Conservation (phyloP, 371 early-diverging fungal genomes). For the Mucor lusitanicus region DNA sequence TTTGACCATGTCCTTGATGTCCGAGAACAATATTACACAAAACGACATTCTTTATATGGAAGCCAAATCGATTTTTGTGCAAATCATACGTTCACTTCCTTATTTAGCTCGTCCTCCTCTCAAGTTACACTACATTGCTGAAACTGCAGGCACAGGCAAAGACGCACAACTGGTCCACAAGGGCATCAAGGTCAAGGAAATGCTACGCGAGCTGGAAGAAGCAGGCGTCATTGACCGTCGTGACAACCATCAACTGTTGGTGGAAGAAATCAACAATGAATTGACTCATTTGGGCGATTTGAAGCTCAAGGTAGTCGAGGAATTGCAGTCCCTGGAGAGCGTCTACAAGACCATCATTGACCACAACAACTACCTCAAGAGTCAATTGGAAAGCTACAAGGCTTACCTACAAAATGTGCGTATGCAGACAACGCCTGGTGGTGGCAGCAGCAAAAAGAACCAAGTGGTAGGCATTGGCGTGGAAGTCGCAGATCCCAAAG, state of each 20-base stretch:
- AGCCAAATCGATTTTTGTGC: slow-evolving; percentile 88
- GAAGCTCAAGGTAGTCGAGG: slow-evolving; percentile 81
- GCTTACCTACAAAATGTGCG: slow-evolving; percentile 94
- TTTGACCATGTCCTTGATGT: slow-evolving; percentile 56
- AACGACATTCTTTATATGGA: slow-evolving; percentile 92
- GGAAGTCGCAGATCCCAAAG: slow-evolving; percentile 33
- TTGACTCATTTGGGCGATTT: slow-evolving; percentile 84
- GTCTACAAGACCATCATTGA: slow-evolving; percentile 93
- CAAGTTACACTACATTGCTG: slow-evolving; percentile 75
- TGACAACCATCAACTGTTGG: slow-evolving; percentile 77
- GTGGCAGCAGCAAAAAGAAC: slow-evolving; percentile 42
- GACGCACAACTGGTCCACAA: slow-evolving; percentile 83
- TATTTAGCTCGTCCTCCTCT: slow-evolving; percentile 52
- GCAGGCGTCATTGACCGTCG: slow-evolving; percentile 65
- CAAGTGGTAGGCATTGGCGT: slow-evolving; percentile 45
- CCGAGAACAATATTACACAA: slow-evolving; percentile 82
- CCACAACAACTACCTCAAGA: slow-evolving; percentile 89
- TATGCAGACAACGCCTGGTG: slow-evolving; percentile 65
- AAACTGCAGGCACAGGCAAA: slow-evolving; percentile 80
- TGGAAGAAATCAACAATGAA: slow-evolving; percentile 83
- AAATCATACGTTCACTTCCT: slow-evolving; percentile 81
- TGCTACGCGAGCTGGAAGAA: slow-evolving; percentile 81
- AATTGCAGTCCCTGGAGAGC: slow-evolving; percentile 72
- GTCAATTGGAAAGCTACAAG: slow-evolving; percentile 92
- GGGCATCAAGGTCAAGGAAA: slow-evolving; percentile 91